These are phyloP conservation scores for Cladosporium sp. DNA, from an alignment of 2,329 filamentous ascomycete species.

Conservation along the genomic window DNA sequence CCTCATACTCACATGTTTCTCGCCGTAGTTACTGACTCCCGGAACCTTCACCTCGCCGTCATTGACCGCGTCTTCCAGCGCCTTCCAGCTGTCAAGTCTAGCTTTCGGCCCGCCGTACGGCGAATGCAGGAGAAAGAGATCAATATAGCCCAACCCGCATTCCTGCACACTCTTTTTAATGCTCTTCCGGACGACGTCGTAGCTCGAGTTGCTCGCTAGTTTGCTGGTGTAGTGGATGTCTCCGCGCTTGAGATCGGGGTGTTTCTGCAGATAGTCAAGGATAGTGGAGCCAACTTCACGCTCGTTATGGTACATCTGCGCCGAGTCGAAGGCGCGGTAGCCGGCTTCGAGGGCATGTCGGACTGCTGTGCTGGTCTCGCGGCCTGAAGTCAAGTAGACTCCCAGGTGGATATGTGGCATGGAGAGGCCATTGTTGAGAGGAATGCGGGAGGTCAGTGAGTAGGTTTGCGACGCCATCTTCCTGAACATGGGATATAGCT, in stretches of 20 bases:
- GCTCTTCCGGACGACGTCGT: constrained; percentile 60
- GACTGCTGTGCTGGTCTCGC: constrained; percentile 54
- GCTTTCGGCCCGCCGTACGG: constrained; percentile 67
- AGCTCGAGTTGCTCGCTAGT: constrained; percentile 60
- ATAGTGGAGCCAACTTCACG: constrained; percentile 62
- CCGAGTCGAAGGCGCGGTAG: constrained; percentile 51
- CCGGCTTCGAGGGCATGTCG: constrained; percentile 34
- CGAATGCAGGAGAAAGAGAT: constrained; percentile 72
- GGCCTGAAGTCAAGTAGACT: constrained; percentile 63
- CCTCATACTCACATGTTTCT: constrained; percentile 56
- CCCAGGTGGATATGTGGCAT: constrained; percentile 70
- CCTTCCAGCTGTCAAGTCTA: constrained; percentile 66
- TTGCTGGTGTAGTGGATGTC: constrained; percentile 79
- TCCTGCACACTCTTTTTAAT: constrained; percentile 60
- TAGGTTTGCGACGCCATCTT: constrained; percentile 19
- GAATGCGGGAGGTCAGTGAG: constrained; percentile 40
- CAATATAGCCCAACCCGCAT: constrained; percentile 66
- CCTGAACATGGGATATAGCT: background rate
- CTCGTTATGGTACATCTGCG: constrained; percentile 67
- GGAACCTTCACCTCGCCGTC: constrained; percentile 65
- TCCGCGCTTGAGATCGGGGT: constrained; percentile 49
- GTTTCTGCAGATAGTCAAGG: constrained; percentile 19
- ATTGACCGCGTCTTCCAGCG: constrained; percentile 67
- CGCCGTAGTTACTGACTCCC: constrained; percentile 73
- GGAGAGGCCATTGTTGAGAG: constrained; percentile 56